Percentiles rank a stretch among this genome's conserved stretches.
phyloP scores from a whole-genome alignment of 331 rosid species.

The Quercus lobata region DNA sequence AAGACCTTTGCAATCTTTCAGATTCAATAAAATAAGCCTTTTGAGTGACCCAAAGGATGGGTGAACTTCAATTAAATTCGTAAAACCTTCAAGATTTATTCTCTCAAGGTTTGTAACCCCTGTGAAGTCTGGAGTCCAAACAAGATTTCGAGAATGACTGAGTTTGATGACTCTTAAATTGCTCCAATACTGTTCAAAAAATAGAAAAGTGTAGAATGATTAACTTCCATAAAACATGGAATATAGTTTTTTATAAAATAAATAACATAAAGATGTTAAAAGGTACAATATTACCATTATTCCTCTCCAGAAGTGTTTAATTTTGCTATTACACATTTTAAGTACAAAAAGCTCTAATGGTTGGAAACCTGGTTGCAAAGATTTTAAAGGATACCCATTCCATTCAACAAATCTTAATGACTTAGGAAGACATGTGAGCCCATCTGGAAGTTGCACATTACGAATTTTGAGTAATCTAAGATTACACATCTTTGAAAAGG shows the following conservation, averaged over 20 bases:
- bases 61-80: background rate
- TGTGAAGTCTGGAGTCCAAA: conserved; percentile 40
- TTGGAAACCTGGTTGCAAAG: too few species aligned
- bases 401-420: conserved; percentile 11
- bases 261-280: background rate
- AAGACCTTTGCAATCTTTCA: conserved; percentile 27
- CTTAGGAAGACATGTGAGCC: conserved; percentile 22
- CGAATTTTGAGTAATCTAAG: conserved; percentile 28
- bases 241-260: background rate
- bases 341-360: conserved; percentile 30
- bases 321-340: conserved; percentile 13
- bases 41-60: conserved; percentile 21
- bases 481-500: conserved; percentile 28
- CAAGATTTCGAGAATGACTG: background rate
- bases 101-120: conserved; percentile 26
- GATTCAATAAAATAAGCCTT: conserved; percentile 14
- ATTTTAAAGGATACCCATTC: too few species aligned
- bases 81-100: conserved; percentile 15
- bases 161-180: conserved; percentile 26
- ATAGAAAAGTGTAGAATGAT: background rate
- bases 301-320: conserved; percentile 28
- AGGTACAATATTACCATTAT: conserved; percentile 17
- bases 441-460: conserved; percentile 7
- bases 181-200: conserved; percentile 11
- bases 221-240: background rate